Evolutionary conservation across 495 filamentous ascomycete genomes (phyloP), one percentile per base, ranked within the genome.

Genomic region (Articulospora tetracladia): DNA sequence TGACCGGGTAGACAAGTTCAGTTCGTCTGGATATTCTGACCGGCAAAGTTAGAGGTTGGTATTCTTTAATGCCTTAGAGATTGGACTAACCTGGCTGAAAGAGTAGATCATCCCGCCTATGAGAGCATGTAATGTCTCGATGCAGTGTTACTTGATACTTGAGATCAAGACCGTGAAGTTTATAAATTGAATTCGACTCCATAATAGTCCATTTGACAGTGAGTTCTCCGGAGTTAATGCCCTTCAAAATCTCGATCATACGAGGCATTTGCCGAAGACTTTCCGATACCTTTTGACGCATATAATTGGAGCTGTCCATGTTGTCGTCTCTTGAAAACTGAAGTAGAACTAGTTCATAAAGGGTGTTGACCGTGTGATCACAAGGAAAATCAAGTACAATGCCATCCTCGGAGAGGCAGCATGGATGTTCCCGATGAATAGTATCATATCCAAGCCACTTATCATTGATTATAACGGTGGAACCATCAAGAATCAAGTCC

Each of bases 191-290:
- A 3, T 54, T 24, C n/a, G 34, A 34, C 24, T 65, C 53, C 17
- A 51, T 26, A 19, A 47, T 34, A 15, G 24, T 39, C 62, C 62
- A 65, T 1, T 36, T 36, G 3, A 58, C 48, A 3, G 19, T 19
- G 1, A 65, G 12, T 19, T 61, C 62, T 0, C 62, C 52, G 10
- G 53, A 10, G 11, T 44, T 26, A 1, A 24, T 12, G 4, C n/a
- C 44, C 20, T 48, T 13, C 11, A 7, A 10, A n/a, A 41, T 36
- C 8, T 48, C 17, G 34, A 65, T 48, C 58, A 58, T 58, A 17
- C 47, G 20, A 27, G 62, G 62, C 62, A 61, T 65, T 32, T 64
- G 62, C 8, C 52, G 25, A 47, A 64, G 26, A n/a, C 30, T 60
- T 27, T 65, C 58, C 13, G 25, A 3, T 25, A 57, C 46, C 28